Conservation (phyloP, 2,329 filamentous ascomycete species). For the Apiospora rasikravindrae region DNA sequence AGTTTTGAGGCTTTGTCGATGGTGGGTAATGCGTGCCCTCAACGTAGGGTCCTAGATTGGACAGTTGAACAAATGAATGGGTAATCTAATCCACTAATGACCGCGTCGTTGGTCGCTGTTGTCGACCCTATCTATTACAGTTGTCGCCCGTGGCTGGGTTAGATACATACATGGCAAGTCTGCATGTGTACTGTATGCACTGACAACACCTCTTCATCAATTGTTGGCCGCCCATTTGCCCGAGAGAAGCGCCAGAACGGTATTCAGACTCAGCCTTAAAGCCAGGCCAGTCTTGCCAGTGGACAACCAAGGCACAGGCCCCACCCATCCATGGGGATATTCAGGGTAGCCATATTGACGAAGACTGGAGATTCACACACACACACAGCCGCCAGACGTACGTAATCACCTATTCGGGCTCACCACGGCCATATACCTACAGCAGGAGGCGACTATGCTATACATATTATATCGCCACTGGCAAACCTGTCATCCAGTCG, state of each 20-base stretch:
- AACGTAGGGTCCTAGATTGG: not conserved
- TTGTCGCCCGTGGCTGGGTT: not conserved
- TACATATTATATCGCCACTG: not conserved
- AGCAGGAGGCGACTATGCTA: not conserved
- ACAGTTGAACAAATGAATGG: not conserved
- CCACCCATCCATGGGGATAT: not conserved
- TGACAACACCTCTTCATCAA: not conserved
- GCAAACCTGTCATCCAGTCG: not conserved
- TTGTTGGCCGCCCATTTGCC: not conserved
- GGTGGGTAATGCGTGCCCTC: not conserved
- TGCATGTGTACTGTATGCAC: not conserved
- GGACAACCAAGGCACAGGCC: not conserved
- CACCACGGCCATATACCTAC: not conserved
- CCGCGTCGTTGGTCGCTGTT: not conserved
- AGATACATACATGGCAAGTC: too few relatives aligned
- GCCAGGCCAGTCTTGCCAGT: not conserved
- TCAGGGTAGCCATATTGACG: not conserved
- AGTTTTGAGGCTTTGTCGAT: not conserved
- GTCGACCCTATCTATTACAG: not conserved
- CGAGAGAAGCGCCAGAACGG: not conserved
- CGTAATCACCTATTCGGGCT: conserved; percentile 5
- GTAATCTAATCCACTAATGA: not conserved
- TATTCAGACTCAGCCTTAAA: not conserved
- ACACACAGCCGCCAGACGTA: conserved; percentile 11
- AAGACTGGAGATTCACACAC: not conserved